These are phyloP conservation scores for Melastoma malabathricum DNA, from an alignment of 345 rosid species.

Conservation along the genomic window DNA sequence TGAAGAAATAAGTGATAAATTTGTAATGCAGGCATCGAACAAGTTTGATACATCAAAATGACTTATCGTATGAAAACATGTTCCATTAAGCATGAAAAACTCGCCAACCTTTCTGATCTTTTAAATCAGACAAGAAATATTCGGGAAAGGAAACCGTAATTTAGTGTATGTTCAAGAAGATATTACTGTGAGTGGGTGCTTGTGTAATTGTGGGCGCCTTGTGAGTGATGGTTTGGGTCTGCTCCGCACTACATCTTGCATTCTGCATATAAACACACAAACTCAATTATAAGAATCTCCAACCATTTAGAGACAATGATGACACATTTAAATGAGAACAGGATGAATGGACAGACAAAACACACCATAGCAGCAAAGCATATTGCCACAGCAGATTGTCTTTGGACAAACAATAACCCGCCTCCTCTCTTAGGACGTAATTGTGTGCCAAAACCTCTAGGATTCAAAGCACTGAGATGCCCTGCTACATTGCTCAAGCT, in stretches of 20 bases:
- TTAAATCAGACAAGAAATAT: neutral
- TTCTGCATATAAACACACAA: conserved; percentile 25
- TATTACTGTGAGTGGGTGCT: conserved; percentile 72
- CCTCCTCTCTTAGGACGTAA: conserved; percentile 1
- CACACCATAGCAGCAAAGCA: conserved; percentile 11
- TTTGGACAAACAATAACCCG: neutral
- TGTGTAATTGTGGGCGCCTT: conserved; percentile 77
- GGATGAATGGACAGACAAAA: neutral
- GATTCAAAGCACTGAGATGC: conserved; percentile 11
- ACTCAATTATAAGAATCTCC: neutral
- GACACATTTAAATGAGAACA: neutral
- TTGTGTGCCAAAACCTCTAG: conserved; percentile 3
- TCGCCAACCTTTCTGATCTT: neutral
- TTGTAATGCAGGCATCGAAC: neutral
- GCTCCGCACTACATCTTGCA: conserved; percentile 60
- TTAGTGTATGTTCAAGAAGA: neutral
- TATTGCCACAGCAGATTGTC: conserved; percentile 1
- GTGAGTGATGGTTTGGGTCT: conserved; percentile 66
- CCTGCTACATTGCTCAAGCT: neutral
- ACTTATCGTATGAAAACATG: no score
- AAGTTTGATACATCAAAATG: neutral
- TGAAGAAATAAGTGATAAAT: no score
- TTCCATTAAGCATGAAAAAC: neutral
- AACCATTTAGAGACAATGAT: neutral
- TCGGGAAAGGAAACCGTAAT: no score